Percentiles rank a stretch among this genome's conserved stretches.
phyloP scores from a whole-genome alignment of 2,329 filamentous ascomycete species.

The Leptoxyphium fumago region DNA sequence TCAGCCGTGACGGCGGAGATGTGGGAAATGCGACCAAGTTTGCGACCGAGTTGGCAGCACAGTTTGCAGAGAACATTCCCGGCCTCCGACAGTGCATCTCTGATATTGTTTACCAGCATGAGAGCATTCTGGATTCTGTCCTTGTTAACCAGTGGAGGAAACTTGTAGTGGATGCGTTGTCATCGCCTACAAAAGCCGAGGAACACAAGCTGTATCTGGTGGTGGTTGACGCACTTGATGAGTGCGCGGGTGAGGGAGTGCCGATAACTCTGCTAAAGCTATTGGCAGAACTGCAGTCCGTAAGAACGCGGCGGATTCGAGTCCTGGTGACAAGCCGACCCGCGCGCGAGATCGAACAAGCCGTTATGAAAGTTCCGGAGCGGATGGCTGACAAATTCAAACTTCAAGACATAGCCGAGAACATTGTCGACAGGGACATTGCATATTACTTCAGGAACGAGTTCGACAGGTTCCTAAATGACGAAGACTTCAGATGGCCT shows the following conservation, averaged over 20 bases:
- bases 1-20: slow-evolving; percentile 11
- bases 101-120: slow-evolving; percentile 4
- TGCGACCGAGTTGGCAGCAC: slow-evolving; percentile 13
- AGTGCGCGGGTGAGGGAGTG: slow-evolving; percentile 21
- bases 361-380: slow-evolving; percentile 19
- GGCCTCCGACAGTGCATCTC: slow-evolving; percentile 4
- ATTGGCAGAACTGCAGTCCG: slow-evolving; percentile 8
- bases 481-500: slow-evolving; percentile 22
- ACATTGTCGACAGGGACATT: slow-evolving; percentile 25
- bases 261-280: slow-evolving; percentile 18
- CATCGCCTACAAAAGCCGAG: too few species aligned
- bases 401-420: slow-evolving; percentile 23
- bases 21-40: slow-evolving; percentile 10
- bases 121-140: too few species aligned
- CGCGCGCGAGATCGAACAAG: slow-evolving; percentile 24
- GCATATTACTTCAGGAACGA: slow-evolving; percentile 17
- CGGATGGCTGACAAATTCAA: slow-evolving; percentile 17
- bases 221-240: too few species aligned
- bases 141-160: too few species aligned
- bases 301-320: slow-evolving; percentile 11
- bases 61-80: slow-evolving; percentile 6
- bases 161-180: too few species aligned
- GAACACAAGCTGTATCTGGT: too few species aligned
- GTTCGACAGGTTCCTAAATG: slow-evolving; percentile 13
- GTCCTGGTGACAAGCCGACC: slow-evolving; percentile 32